Evolutionary conservation across 1,139 yeast genomes (phyloP).

Genomic region (Hyphopichia buzzinii): DNA sequence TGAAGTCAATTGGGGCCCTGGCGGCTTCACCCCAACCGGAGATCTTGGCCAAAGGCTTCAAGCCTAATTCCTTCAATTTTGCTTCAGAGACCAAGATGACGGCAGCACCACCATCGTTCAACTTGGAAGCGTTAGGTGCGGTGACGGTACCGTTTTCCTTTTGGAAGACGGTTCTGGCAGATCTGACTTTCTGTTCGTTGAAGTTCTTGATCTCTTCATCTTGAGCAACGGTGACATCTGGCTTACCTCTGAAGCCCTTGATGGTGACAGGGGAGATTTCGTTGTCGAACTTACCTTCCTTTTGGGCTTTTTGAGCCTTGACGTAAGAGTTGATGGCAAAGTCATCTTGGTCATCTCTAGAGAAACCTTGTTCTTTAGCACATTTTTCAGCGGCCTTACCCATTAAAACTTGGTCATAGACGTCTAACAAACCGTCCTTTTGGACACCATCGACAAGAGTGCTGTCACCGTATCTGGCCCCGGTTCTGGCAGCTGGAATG

Average conservation of each 20-base stretch:
- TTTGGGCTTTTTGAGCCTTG: slow-evolving; percentile 79
- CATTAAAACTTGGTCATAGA: slow-evolving; percentile 83
- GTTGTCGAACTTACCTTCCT: slow-evolving; percentile 70
- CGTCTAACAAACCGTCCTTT: slow-evolving; percentile 90
- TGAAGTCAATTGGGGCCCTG: slow-evolving; percentile 87
- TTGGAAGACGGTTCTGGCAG: slow-evolving; percentile 92
- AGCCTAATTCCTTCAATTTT: slow-evolving; percentile 77
- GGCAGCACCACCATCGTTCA: slow-evolving; percentile 98
- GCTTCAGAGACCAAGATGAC: slow-evolving; percentile 78
- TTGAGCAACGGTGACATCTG: slow-evolving; percentile 63
- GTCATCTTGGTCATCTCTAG: slow-evolving; percentile 72
- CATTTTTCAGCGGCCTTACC: slow-evolving; percentile 97
- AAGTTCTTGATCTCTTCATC: slow-evolving; percentile 78
- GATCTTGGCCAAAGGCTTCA: slow-evolving; percentile 85
- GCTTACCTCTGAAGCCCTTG: slow-evolving; percentile 91
- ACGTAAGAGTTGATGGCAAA: slow-evolving; percentile 67
- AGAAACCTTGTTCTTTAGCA: slow-evolving; percentile 65
- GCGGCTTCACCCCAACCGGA: slow-evolving; percentile 99
- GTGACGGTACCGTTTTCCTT: slow-evolving; percentile 92
- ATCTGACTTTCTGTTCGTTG: slow-evolving; percentile 67
- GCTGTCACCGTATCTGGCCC: slow-evolving; percentile 86
- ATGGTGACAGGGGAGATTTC: slow-evolving; percentile 88
- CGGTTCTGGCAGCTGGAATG: slow-evolving; percentile 78
- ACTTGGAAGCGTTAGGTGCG: slow-evolving; percentile 93
- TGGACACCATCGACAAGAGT: slow-evolving; percentile 81